phyloP scores from a whole-genome alignment of 257 asterid species.

The Orobanche coerulescens region DNA sequence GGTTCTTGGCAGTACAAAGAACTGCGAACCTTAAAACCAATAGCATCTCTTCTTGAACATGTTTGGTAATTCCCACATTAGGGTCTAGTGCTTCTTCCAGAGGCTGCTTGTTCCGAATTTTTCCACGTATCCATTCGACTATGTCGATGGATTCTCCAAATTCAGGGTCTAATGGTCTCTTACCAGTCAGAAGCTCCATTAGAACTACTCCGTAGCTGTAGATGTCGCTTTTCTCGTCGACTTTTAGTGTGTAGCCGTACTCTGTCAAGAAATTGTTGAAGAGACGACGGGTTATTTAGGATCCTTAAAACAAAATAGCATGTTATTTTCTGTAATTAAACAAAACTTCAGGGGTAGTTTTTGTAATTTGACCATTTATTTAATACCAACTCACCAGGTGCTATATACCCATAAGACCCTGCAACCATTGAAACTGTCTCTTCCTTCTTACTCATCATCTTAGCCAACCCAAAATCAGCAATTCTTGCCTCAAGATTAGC shows the following conservation, averaged over 20 bases:
- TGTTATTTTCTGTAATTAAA: no score
- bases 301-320: no score
- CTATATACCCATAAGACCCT: constrained; percentile 72
- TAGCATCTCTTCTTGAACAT: constrained; percentile 42
- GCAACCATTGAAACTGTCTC: constrained; percentile 53
- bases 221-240: constrained; percentile 61
- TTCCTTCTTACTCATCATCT: constrained; percentile 32
- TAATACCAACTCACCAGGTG: constrained; percentile 50
- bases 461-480: constrained; percentile 60
- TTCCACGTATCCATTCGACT: constrained; percentile 33
- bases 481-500: constrained; percentile 42
- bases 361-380: neutral
- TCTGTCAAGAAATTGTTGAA: constrained; percentile 34
- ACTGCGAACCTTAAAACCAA: constrained; percentile 34
- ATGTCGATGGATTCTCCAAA: constrained; percentile 40
- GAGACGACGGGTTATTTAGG: neutral
- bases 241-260: constrained; percentile 57
- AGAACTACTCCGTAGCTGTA: constrained; percentile 77
- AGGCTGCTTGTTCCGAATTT: constrained; percentile 23
- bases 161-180: constrained; percentile 50
- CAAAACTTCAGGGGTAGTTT: neutral
- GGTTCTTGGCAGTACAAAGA: constrained; percentile 42
- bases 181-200: constrained; percentile 61
- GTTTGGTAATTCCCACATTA: constrained; percentile 26
- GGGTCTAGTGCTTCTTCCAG: constrained; percentile 35